phyloP scores from a whole-genome alignment of 139 green algal species.

The Tetratostichococcus sp. region DNA sequence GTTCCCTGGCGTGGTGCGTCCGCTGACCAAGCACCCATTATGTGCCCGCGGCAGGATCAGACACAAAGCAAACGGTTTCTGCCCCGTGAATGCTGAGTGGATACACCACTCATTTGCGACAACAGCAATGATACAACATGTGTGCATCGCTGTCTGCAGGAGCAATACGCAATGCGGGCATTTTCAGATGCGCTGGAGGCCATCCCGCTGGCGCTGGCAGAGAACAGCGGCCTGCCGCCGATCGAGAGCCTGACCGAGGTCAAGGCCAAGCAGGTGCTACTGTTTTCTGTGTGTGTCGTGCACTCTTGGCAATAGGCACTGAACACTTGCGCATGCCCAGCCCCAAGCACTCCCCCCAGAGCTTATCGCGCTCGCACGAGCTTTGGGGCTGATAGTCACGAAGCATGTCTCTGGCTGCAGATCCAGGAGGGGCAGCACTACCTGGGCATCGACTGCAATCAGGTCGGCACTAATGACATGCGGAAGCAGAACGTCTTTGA shows the following conservation, averaged over 20 bases:
- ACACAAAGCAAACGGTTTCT: no score
- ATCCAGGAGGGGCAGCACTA: constrained; percentile 83
- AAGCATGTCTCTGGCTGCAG: no score
- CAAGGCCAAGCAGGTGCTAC: constrained; percentile 62
- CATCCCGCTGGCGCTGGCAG: constrained; percentile 88
- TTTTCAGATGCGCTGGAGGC: constrained; percentile 89
- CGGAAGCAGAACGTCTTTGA: constrained; percentile 97
- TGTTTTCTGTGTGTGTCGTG: no score
- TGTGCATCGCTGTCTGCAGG: constrained; percentile 13
- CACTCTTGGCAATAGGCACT: no score
- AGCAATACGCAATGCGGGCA: constrained; percentile 96
- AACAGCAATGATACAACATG: no score
- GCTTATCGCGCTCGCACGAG: no score
- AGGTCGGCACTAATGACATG: constrained; percentile 97
- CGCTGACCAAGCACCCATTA: no score
- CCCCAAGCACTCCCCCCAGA: no score
- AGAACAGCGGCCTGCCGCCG: constrained; percentile 90
- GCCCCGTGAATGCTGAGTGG: background rate
- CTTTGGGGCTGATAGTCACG: no score
- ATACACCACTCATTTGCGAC: no score
- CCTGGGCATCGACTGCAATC: constrained; percentile 97
- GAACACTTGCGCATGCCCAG: no score
- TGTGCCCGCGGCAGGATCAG: no score
- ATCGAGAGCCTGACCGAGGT: constrained; percentile 91
- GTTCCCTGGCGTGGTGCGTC: constrained; percentile 26